These are phyloP conservation scores for Dacryopinax primogenitus DNA, from an alignment of 768 basidiomycete genomes.

Conservation along the genomic window DNA sequence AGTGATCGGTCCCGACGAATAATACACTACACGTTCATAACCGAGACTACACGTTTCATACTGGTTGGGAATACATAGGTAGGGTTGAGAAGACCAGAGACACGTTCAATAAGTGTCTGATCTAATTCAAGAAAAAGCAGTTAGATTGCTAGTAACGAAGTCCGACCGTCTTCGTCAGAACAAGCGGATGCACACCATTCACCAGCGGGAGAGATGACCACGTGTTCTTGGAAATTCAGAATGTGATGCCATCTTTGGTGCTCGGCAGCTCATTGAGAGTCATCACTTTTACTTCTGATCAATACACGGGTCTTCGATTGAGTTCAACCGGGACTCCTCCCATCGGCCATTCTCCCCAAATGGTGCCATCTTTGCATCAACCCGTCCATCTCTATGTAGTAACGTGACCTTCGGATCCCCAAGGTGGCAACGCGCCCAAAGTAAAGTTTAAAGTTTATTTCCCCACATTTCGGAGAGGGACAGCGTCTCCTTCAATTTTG, in stretches of 20 bases:
- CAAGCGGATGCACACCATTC: too few species aligned
- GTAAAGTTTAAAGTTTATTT: background rate
- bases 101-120: too few species aligned
- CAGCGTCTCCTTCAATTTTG: background rate
- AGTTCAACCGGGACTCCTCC: background rate
- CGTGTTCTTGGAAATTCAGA: too few species aligned
- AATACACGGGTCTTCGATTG: background rate
- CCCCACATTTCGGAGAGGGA: background rate
- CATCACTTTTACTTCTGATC: background rate
- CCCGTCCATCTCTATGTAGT: too few species aligned
- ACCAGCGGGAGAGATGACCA: too few species aligned
- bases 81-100: background rate
- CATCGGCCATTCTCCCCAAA: too few species aligned
- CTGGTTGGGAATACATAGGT: too few species aligned
- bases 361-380: too few species aligned
- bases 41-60: background rate
- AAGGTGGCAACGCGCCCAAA: too few species aligned
- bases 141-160: too few species aligned
- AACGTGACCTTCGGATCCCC: background rate
- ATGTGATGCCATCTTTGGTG: background rate
- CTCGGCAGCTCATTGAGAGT: background rate
- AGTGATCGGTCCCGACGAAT: background rate
- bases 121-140: too few species aligned
- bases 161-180: too few species aligned
- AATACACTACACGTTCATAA: background rate